Conservation (phyloP, 2,329 filamentous ascomycete genomes). For the Botrytis elliptica region DNA sequence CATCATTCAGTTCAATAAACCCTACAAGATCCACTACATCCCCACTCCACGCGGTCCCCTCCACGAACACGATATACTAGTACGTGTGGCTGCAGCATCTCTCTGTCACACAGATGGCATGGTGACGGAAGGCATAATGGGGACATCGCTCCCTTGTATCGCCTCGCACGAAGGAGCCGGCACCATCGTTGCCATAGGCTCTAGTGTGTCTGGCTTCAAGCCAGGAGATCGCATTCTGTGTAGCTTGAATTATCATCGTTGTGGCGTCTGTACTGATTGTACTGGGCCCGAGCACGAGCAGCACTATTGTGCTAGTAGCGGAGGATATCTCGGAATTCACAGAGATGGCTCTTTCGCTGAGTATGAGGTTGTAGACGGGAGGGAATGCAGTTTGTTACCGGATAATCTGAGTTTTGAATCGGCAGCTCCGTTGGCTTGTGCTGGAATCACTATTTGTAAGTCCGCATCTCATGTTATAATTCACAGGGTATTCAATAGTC, state of each 20-base stretch:
- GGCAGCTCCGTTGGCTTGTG: constrained; percentile 58
- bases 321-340: constrained; percentile 50
- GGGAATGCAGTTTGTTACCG: constrained; percentile 48
- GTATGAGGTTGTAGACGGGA: constrained; percentile 52
- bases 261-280: constrained; percentile 54
- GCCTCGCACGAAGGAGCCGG: constrained; percentile 44
- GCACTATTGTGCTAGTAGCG: constrained; percentile 52
- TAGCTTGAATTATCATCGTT: constrained; percentile 52
- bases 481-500: no score
- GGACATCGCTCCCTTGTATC: constrained; percentile 49
- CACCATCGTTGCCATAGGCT: constrained; percentile 38
- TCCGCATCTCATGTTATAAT: background rate
- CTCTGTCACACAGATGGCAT: constrained; percentile 63
- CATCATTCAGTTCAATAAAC: constrained; percentile 47
- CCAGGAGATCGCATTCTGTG: constrained; percentile 50
- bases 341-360: constrained; percentile 57
- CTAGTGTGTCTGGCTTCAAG: constrained; percentile 36
- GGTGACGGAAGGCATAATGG: constrained; percentile 51
- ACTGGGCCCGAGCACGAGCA: constrained; percentile 46
- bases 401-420: constrained; percentile 48
- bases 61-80: constrained; percentile 51
- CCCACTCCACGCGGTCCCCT: constrained; percentile 47
- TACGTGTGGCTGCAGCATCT: constrained; percentile 55
- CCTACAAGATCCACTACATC: constrained; percentile 53
- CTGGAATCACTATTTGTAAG: constrained; percentile 44